Base-by-base conservation (phyloP, 805 yeast genomes). In the Kodamaea hsintzibuensis region DNA sequence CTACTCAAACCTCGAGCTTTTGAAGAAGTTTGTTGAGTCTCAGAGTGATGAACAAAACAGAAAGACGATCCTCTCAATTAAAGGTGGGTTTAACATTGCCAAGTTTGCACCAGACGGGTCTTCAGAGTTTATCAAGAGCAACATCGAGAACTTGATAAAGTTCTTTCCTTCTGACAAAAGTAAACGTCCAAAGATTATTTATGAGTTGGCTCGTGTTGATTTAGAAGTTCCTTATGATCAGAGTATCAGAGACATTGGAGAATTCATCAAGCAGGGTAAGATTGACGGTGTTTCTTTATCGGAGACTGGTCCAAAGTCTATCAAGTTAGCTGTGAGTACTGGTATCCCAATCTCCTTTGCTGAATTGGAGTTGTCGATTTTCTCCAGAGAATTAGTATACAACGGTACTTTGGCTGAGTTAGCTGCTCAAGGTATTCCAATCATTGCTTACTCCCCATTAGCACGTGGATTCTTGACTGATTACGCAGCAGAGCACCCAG, bases 371-470 rank as follows among this genome's bases (percentile, higher is more conserved):
- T 80, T 86, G 56, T 89, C 96, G 2, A 65, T 92, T 54, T 82
- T 86, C 72, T 68, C 83, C n/a, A 79, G 82, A 45, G 89, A 87
- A 13, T 80, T 86, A 39, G 63, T 83, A 44, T 55, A 66, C 2
- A 83, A 88, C 64, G 96, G 93, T 1, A 77, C 88, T 17, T 80
- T 85, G 57, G 81, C 77, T 2, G 78, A 80, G 4, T 82, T 86
- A 58, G 77, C 81, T 17, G 82, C 85, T 56, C 69, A 78, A 35
- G 76, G 76, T 13, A 80, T 91, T 53, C 87, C 95, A 12, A 74
- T 89, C 30, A 75, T 89, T 54, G 89, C 91, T 22, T 91, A 91
- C 70, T 87, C 96, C 30, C 97, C 97, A 30, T 76, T 91, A 52
- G 86, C 91, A 8, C 79, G 89, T 62, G 97, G 97, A 0, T 73